phyloP scores from a whole-genome alignment of 257 asterid genomes.

The Nicotiana tabacum region DNA sequence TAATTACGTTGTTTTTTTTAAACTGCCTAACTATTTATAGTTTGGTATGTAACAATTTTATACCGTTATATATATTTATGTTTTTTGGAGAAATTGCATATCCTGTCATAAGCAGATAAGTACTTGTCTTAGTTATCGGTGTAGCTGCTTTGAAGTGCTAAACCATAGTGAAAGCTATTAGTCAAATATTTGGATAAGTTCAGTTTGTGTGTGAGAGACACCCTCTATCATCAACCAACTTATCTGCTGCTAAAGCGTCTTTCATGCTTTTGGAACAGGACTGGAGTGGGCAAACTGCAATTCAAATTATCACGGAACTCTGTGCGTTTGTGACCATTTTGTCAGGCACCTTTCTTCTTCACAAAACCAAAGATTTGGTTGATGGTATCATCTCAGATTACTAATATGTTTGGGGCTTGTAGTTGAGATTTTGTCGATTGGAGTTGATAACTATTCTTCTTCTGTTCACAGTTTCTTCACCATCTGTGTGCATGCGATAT shows the following conservation, averaged over 20 bases:
- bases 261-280: constrained; percentile 24
- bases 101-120: not conserved
- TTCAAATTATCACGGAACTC: constrained; percentile 35
- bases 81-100: not conserved
- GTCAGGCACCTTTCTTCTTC: constrained; percentile 37
- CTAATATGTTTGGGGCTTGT: not conserved
- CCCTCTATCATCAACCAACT: not conserved
- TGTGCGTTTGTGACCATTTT: constrained; percentile 37
- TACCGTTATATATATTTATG: not conserved
- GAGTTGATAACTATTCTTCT: not conserved
- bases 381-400: constrained; percentile 13
- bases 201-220: not conserved
- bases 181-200: not conserved
- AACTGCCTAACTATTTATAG: not conserved
- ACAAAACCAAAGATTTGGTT: constrained; percentile 33
- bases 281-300: constrained; percentile 32
- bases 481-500: constrained; percentile 1
- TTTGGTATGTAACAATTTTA: not conserved
- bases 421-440: not conserved
- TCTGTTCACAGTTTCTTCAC: constrained; percentile 14
- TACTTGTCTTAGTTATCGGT: not conserved
- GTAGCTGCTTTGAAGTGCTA: not conserved
- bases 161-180: not conserved
- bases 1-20: not conserved
- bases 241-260: not conserved